Evolutionary conservation across 108 stramenopile genomes (phyloP), one percentile per base, ranked within the genome.

Genomic region (Nitzschia sp.): DNA sequence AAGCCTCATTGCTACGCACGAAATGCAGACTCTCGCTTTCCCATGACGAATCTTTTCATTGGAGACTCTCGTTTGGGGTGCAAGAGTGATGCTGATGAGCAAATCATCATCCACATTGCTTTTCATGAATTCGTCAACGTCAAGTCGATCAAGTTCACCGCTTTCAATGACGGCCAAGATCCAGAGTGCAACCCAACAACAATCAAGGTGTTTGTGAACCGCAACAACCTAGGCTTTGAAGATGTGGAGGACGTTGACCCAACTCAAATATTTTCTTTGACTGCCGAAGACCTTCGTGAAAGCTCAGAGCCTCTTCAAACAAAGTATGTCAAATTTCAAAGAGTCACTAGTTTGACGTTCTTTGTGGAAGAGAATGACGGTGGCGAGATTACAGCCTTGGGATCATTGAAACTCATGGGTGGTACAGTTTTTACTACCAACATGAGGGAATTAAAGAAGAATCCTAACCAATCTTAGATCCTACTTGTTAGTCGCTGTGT

Each of bases 361-460:
- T 94, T 87, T 71, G 77, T 94, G 38, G 93, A 94, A 70, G 93
- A 94, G 55, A 94, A 94, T 81, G 76, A 77, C 25, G 93, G 93
- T 21, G 93, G 87, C 10, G 90, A 91, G 12, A 62, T 91, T 12
- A 75, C 84, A 0, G 87, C 93, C 12, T 63, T 94, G 56, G 93
- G 93, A 24, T 82, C 80, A 14, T 60, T 94, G 41, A 76, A 79
- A 68, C 73, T 94, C 29, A 76, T 83, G 60, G 93, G 93, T 37
- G 62, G 69, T 40, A 73, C 89, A 9, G 86, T 90, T 40, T 83
- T 77, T 0, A 85, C 84, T 6, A 87, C 86, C 25, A 93, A 93
- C 69, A 90, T 93, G 89, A 79, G 69, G 7, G 89, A 93, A 41
- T 87, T 93, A 53, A 93, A 93, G 63, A 92, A 89, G 83, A 80